Evolutionary conservation across 441 rosid genomes (phyloP), one percentile per base, ranked within the genome.

Genomic region (Biscutella laevigata): DNA sequence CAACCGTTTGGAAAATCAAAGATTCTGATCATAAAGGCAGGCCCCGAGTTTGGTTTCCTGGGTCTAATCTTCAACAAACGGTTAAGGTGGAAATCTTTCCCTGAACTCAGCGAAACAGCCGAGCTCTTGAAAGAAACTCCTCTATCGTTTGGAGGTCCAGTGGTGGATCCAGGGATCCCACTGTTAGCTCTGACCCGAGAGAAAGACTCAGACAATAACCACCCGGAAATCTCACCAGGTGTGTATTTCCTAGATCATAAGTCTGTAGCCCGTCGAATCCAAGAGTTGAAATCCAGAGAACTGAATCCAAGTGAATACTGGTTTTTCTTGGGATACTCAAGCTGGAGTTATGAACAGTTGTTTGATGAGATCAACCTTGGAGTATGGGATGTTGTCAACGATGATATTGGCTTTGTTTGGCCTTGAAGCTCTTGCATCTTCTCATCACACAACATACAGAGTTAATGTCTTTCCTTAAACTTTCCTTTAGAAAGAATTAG

Each of bases 311-410:
- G 54, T 3, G 82, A 79, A 26, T 86, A 80, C 64, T 92, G 95
- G 95, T 88, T 92, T 69, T 88, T 92, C 83, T 59, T 88, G 67
- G 99, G 99, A 7, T 78, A 72, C 58, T 72, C 95, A 0, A 71
- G 79, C 63, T 92, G 99, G 99, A 77, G 77, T 30, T 81, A 95
- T 84, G 68, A 71, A 4, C 99, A 92, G 64, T 59, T 92, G 56
- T 74, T 76, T 28, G 57, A 75, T 37, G 99, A 92, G 78, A 78
- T 88, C 8, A 56, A 69, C 5, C 68, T 52, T 52, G 99, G 96
- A 52, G 79, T 78, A 53, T 92, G 99, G 99, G 71, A 66, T 33
- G 26, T 77, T 40, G 70, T 46, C 17, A 72, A 76, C 21, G 67
- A 71, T 30, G 40, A 26, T 2, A 52, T 33, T 35, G 61, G 35